These are phyloP conservation scores for Thuidium tamariscinum DNA, from an alignment of 225 moss, liverwort and hornwort genomes.

Conservation along the genomic window DNA sequence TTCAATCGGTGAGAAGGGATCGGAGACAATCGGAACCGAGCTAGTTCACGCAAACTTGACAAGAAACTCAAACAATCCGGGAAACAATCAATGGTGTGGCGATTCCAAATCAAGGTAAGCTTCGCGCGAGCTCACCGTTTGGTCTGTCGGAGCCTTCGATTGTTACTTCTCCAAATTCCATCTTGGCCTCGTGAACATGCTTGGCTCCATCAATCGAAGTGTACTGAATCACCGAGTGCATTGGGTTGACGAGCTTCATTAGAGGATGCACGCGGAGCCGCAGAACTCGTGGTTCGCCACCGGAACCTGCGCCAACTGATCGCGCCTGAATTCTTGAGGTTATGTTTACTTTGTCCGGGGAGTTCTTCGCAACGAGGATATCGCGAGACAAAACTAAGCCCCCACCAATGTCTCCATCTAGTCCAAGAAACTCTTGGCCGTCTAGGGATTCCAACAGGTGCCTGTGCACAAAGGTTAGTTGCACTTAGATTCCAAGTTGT, in stretches of 20 bases:
- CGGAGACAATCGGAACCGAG: not conserved
- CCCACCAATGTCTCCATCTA: constrained; percentile 82
- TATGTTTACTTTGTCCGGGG: constrained; percentile 44
- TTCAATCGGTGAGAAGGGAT: not conserved
- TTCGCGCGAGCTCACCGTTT: constrained; percentile 23
- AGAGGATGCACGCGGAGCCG: constrained; percentile 71
- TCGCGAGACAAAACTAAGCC: constrained; percentile 57
- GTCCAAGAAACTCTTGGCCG: constrained; percentile 26
- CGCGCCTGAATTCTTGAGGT: constrained; percentile 63
- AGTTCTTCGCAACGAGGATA: constrained; percentile 27
- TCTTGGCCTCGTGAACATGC: constrained; percentile 23
- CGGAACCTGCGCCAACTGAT: constrained; percentile 64
- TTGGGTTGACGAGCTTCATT: constrained; percentile 46
- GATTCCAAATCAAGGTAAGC: not conserved
- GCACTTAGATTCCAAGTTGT: not conserved
- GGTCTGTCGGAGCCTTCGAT: constrained; percentile 43
- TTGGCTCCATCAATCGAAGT: constrained; percentile 47
- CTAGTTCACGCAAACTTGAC: not conserved
- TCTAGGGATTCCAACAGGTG: constrained; percentile 32
- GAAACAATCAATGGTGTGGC: not conserved
- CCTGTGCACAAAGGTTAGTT: constrained; percentile 30
- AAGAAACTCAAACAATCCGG: not conserved
- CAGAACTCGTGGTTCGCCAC: constrained; percentile 74
- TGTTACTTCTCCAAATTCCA: constrained; percentile 44
- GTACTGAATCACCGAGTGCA: constrained; percentile 36